Evolutionary conservation across 148 eudicot genomes (phyloP), one percentile per base, ranked within the genome.

Genomic region (Vaccinium myrtillus): DNA sequence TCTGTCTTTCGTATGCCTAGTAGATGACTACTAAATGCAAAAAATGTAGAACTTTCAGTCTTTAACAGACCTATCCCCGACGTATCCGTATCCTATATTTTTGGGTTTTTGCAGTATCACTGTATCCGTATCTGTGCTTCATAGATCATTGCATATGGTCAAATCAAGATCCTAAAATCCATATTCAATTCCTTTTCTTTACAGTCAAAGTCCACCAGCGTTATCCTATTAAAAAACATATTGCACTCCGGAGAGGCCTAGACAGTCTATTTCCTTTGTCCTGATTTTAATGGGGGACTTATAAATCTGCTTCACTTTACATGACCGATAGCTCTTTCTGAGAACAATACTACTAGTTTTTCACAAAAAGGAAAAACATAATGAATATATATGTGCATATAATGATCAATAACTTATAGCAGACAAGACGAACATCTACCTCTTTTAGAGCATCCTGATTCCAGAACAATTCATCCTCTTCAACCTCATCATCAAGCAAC

Each of bases 401-500:
- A 14, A 46, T 51, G 59, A 48, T 27, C 46, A 78, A 49, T 4
- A 13, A 48, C 25, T 59, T 63, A 27, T 11, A 73, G 56, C 2
- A 43, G 25, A 78, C 54, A 81, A 65, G 21, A 48, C 2, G 79
- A 77, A 71, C 14, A 16, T 39, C 6, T 70, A 95, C 98, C 93
- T 97, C 99, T 86, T 91, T 91, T 50, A 97, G 93, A 8, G 98
- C 99, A 18, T 97, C 99, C 89, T 97, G 99, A 89, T 95, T 97
- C 99, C 99, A 97, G 83, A 97, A 97, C 43, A 84, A 80, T 84
- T 97, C 98, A 84, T 97, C 99, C 74, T 97, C 99, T 84, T 97
- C 98, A 86, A 84, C 15, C 91, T 97, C 98, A 1, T 95, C 98
- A 86, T 93, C 98, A 77, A 97, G 90, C 93, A 97, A 91, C 87